Evolutionary conservation across 331 rosid species (phyloP).

Genomic region (Quercus phellos): DNA sequence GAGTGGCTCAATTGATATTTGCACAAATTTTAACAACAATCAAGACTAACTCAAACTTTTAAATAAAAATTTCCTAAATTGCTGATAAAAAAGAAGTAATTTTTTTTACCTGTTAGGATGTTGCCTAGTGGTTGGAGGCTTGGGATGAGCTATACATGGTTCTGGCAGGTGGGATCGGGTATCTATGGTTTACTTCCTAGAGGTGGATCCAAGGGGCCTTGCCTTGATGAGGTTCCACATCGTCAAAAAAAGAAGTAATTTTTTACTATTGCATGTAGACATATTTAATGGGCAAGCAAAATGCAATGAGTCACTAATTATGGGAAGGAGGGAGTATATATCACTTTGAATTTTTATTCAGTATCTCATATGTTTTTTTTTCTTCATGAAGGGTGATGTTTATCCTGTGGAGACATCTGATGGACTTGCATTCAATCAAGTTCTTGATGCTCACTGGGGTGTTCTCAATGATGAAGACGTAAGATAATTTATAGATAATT

Average conservation of each 20-base stretch:
- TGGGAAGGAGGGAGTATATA: neutral
- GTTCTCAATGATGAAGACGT: slow-evolving; percentile 82
- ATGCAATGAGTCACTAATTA: neutral
- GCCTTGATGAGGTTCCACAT: too few species aligned
- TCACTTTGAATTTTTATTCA: neutral
- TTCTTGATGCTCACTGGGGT: slow-evolving; percentile 97
- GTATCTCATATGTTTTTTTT: slow-evolving; percentile 21
- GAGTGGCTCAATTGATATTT: neutral
- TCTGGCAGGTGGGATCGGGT: too few species aligned
- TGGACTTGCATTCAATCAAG: slow-evolving; percentile 51
- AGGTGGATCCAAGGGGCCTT: too few species aligned
- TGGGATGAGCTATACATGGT: too few species aligned
- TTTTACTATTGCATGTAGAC: neutral
- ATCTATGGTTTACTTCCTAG: too few species aligned
- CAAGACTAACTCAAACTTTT: neutral
- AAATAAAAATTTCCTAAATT: neutral
- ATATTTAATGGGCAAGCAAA: neutral
- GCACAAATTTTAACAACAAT: neutral
- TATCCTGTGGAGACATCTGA: slow-evolving; percentile 82
- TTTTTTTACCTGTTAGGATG: too few species aligned
- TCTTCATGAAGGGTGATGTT: slow-evolving; percentile 78
- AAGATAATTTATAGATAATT: slow-evolving; percentile 31
- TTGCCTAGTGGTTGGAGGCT: too few species aligned
- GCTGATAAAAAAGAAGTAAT: too few species aligned
- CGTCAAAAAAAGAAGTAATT: too few species aligned